Conservation (phyloP, 2,329 filamentous ascomycete genomes). For the Pestalotiopsis sp. region DNA sequence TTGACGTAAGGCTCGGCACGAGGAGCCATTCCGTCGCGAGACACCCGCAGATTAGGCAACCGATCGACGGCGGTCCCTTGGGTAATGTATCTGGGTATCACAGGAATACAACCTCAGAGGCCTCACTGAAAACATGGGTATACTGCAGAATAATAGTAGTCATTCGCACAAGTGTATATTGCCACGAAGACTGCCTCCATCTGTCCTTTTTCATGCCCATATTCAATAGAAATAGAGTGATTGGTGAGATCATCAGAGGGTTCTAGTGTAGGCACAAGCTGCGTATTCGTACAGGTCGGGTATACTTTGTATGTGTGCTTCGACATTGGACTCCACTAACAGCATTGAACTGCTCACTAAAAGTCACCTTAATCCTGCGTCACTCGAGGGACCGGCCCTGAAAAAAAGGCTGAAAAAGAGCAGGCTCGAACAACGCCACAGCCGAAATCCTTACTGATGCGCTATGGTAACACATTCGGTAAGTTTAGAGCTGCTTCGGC, state of each 20-base stretch:
- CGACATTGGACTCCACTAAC: not conserved
- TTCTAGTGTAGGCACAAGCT: no score
- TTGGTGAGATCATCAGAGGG: no score
- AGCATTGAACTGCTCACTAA: not conserved
- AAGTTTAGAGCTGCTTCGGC: not conserved
- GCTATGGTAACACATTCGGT: not conserved
- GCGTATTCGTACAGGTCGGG: not conserved
- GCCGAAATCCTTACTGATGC: not conserved
- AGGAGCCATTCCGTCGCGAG: not conserved
- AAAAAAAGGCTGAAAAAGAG: not conserved
- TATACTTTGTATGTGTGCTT: not conserved
- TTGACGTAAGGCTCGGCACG: not conserved
- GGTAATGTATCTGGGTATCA: not conserved
- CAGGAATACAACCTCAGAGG: not conserved
- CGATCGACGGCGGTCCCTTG: not conserved
- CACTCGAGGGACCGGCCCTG: not conserved
- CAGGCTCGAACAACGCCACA: not conserved
- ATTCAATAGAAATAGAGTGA: no score
- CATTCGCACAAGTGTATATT: no score
- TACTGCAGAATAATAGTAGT: no score
- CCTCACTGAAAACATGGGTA: no score
- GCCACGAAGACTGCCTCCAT: no score
- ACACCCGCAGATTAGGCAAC: not conserved
- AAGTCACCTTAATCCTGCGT: not conserved
- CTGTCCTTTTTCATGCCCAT: no score